Evolutionary conservation across 192 early-diverging fungal species (phyloP).

Genomic region (Entomortierella chlamydospora): DNA sequence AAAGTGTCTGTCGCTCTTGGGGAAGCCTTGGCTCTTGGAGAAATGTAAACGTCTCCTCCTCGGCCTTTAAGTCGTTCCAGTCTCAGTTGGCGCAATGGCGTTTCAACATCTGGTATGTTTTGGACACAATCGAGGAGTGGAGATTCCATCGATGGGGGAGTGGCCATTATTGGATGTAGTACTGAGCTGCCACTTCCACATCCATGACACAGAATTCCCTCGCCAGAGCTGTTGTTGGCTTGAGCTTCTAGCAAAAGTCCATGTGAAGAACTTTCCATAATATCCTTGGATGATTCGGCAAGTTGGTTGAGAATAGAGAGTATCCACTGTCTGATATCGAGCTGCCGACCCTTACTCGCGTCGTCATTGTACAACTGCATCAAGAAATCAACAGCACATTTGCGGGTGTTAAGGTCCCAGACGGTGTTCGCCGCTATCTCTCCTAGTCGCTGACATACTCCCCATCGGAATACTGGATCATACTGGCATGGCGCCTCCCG

Average conservation of each 20-base stretch:
- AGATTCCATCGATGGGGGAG: too few relatives aligned
- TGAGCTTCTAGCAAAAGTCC: too few relatives aligned
- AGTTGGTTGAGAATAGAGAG: not conserved
- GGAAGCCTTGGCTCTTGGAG: conserved; percentile 1
- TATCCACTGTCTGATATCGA: not conserved
- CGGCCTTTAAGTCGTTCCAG: not conserved
- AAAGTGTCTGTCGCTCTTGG: not conserved
- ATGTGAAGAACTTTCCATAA: not conserved
- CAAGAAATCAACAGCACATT: not conserved
- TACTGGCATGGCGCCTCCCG: not conserved
- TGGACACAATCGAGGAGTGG: conserved; percentile 10
- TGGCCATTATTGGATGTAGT: too few relatives aligned
- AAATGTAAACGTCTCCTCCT: conserved; percentile 1
- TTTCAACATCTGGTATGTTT: not conserved
- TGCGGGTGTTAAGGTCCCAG: not conserved
- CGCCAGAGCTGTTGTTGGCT: too few relatives aligned
- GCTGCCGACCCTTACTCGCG: not conserved
- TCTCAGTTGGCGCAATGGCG: not conserved
- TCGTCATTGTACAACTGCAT: not conserved
- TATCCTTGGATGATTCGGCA: not conserved
- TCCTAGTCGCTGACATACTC: conserved; percentile 11
- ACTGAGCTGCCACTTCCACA: too few relatives aligned
- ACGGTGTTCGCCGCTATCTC: not conserved
- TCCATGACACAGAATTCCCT: too few relatives aligned
- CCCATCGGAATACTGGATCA: conserved; percentile 1